Base-by-base conservation (phyloP, 2,329 filamentous ascomycete genomes). In the Neopestalotiopsis sp. region DNA sequence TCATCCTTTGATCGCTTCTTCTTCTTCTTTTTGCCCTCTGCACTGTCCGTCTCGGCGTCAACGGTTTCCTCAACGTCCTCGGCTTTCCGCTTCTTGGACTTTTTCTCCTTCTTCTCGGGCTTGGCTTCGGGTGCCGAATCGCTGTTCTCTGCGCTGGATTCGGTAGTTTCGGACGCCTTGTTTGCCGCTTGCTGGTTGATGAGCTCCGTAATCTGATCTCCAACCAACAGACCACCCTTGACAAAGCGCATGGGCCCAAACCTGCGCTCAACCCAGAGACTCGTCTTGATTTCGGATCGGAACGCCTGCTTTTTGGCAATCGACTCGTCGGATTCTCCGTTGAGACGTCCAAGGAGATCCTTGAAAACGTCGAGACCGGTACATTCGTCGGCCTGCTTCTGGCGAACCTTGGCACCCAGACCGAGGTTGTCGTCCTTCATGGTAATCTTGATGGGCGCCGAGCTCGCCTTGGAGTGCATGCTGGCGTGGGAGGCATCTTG, bases 361-460 rank as follows among this genome's bases (percentile, higher is more conserved):
- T 95, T 93, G 74, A 98, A 94, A 20, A 91, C 92, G 77, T 95
- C 93, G 49, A 98, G 86, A 0, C 95, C 96, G 28, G 95, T 97
- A 71, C 94, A 89, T 77, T 93, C 89, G 72, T 94, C 91, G 72
- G 91, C 90, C 74, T 89, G 90, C 67, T 91, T 91, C 71, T 89
- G 86, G 49, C 72, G 73, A 65, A 74, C 70, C 79, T 92, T 92
- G 72, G 95, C 96, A 38, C 96, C 96, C 58, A 99, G 84, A 2
- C 96, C 96, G 58, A 97, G 88, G 74, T 91, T 97, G 78, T 98
- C 94, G 77, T 98, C 95, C 77, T 97, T 97, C 71, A 98, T 82
- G 38, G 90, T 82, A 52, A 97, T 93, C 69, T 92, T 91, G 75
- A 98, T 96, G 78, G 97, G 93, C 3, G 94, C 94, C 32, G 92